These are phyloP conservation scores for Solanum bulbocastanum DNA, from an alignment of 257 asterid genomes.

Conservation along the genomic window DNA sequence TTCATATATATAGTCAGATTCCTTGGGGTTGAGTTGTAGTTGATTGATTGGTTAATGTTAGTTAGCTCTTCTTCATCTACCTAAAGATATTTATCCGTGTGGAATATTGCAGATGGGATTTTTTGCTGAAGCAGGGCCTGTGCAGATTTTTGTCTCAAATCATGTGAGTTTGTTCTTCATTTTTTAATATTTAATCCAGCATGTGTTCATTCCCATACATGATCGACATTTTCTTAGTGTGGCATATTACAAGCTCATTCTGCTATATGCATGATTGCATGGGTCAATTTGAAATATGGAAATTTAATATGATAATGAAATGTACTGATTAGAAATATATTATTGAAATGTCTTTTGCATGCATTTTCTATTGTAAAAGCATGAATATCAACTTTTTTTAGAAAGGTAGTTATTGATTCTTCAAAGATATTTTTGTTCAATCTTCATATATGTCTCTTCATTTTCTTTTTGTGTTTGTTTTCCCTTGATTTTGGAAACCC, in stretches of 20 bases:
- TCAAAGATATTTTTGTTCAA: not conserved
- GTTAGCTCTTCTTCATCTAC: not conserved
- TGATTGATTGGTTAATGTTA: not conserved
- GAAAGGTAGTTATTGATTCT: not conserved
- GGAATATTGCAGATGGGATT: constrained; percentile 81
- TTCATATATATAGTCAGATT: not conserved
- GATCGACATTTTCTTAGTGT: not conserved
- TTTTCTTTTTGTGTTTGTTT: not conserved
- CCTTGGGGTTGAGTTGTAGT: not conserved
- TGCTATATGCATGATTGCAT: not conserved
- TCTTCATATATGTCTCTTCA: not conserved
- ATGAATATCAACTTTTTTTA: not conserved
- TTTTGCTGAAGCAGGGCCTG: constrained; percentile 98
- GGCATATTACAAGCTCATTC: not conserved
- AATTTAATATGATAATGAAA: not conserved
- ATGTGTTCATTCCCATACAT: not conserved
- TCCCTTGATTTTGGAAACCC: not conserved
- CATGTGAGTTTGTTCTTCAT: constrained; percentile 40
- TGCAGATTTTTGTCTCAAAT: constrained; percentile 82
- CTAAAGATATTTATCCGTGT: not conserved
- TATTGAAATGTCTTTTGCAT: not conserved
- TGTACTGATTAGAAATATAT: not conserved
- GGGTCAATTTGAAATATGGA: not conserved
- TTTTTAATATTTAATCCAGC: not conserved
- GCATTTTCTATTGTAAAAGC: not conserved